phyloP scores from a whole-genome alignment of 2,329 filamentous ascomycete species.

The Trichoderma guizhouense region DNA sequence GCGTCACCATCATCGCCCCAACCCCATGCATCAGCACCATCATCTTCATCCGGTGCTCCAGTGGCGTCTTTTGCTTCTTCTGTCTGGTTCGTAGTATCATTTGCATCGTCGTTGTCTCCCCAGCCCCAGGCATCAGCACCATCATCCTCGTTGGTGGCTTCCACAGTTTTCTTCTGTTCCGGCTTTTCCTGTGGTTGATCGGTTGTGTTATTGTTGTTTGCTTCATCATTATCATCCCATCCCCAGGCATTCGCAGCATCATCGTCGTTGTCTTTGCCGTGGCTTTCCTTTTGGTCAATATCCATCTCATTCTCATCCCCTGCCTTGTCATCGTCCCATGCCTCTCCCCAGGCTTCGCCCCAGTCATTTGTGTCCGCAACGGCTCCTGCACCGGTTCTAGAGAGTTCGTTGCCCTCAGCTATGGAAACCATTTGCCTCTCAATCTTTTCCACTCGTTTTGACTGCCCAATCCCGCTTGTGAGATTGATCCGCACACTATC shows the following conservation, averaged over 20 bases:
- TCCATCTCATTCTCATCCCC: conserved; percentile 28
- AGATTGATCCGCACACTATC: conserved; percentile 70
- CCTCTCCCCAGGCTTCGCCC: conserved; percentile 72
- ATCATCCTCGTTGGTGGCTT: no score
- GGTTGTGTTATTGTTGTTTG: conserved; percentile 23
- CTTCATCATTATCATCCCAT: conserved; percentile 65
- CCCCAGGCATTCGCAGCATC: conserved; percentile 50
- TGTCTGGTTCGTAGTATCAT: conserved; percentile 20
- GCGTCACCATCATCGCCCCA: conserved; percentile 69
- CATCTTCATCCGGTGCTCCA: conserved; percentile 31
- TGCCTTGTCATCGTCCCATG: conserved; percentile 71
- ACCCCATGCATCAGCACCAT: conserved; percentile 70
- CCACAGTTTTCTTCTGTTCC: no score
- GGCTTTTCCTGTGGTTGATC: conserved; percentile 16
- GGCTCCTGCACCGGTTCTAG: conserved; percentile 48
- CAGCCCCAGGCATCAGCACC: conserved; percentile 62
- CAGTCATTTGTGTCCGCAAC: conserved; percentile 59
- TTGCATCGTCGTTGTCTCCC: conserved; percentile 58
- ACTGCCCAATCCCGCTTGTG: conserved; percentile 60
- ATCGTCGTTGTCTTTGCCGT: conserved; percentile 73
- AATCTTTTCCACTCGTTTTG: conserved; percentile 73
- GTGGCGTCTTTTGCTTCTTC: conserved; percentile 17
- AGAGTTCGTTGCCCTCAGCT: conserved; percentile 62
- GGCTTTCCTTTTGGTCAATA: conserved; percentile 33
- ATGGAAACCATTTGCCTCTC: conserved; percentile 77